phyloP scores from a whole-genome alignment of 2,329 filamentous ascomycete genomes.

The Aulographum hederae region DNA sequence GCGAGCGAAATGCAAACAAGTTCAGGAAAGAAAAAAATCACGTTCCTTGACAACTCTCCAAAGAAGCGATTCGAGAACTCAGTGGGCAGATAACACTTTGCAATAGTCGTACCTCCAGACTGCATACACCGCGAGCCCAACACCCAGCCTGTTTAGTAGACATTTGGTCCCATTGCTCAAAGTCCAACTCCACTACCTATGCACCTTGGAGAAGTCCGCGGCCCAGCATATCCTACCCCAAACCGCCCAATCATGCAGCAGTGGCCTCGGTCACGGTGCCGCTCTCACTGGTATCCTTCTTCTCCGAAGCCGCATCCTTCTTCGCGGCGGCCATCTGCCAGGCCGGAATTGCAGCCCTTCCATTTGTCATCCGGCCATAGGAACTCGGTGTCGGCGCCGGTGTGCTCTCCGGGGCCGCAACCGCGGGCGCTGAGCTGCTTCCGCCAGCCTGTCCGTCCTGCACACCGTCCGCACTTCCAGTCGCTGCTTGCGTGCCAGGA shows the following conservation, averaged over 20 bases:
- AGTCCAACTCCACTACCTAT: no score
- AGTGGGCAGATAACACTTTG: no score
- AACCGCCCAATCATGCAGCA: neutral
- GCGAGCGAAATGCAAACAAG: no score
- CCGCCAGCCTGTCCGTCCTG: constrained; percentile 1
- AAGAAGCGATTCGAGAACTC: no score
- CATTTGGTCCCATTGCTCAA: no score
- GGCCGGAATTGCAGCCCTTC: constrained; percentile 26
- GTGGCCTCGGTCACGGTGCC: constrained; percentile 1
- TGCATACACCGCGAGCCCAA: no score
- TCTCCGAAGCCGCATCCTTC: constrained; percentile 18
- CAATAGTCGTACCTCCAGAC: no score
- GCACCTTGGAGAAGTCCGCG: no score
- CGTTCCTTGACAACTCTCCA: no score
- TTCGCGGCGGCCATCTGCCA: constrained; percentile 34
- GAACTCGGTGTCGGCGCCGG: constrained; percentile 9
- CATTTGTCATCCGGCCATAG: constrained; percentile 13
- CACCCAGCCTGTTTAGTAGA: no score
- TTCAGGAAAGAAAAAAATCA: no score
- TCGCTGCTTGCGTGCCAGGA: constrained; percentile 5
- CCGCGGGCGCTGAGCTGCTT: constrained; percentile 1
- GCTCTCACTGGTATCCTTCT: constrained; percentile 12
- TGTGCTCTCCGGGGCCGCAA: constrained; percentile 12
- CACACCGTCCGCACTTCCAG: neutral
- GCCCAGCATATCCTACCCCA: no score